phyloP scores from a whole-genome alignment of 2,329 filamentous ascomycete species.

The Apiospora aurea region DNA sequence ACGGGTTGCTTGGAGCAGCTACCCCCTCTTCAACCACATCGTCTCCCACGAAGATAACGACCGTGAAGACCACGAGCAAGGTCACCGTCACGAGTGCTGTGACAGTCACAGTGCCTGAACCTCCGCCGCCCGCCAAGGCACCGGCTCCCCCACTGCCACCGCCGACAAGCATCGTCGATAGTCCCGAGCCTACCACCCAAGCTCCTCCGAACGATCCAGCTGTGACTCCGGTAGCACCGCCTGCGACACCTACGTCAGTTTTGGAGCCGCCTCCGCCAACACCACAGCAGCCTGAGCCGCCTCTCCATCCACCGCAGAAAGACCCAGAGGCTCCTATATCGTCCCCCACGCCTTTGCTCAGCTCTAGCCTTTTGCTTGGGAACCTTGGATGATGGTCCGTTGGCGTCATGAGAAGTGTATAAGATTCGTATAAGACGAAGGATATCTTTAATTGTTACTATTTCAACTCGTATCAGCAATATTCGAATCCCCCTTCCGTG shows the following conservation, averaged over 20 bases:
- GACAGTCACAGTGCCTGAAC: background rate
- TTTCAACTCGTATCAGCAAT: no score
- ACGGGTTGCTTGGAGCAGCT: background rate
- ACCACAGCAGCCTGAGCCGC: background rate
- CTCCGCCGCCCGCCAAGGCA: background rate
- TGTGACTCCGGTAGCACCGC: background rate
- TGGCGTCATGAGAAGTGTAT: no score
- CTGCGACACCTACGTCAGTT: background rate
- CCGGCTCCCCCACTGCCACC: background rate
- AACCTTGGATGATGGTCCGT: background rate
- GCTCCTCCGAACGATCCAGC: background rate
- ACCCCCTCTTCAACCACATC: background rate
- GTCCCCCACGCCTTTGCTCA: background rate
- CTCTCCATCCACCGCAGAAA: background rate
- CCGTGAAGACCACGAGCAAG: background rate
- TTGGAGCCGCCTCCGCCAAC: background rate
- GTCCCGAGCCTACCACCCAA: no score
- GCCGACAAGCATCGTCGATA: background rate
- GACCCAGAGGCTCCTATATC: background rate
- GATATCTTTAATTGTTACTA: no score
- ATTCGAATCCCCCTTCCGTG: no score
- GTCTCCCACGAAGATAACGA: background rate
- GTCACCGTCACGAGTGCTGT: background rate
- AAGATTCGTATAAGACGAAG: no score
- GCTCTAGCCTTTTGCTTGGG: background rate